A percentile compares a stretch with the other conserved stretches of the same genome.
Conservation (phyloP, 2,329 filamentous ascomycete species). For the Ophiocordyceps camponoti-saundersi region DNA sequence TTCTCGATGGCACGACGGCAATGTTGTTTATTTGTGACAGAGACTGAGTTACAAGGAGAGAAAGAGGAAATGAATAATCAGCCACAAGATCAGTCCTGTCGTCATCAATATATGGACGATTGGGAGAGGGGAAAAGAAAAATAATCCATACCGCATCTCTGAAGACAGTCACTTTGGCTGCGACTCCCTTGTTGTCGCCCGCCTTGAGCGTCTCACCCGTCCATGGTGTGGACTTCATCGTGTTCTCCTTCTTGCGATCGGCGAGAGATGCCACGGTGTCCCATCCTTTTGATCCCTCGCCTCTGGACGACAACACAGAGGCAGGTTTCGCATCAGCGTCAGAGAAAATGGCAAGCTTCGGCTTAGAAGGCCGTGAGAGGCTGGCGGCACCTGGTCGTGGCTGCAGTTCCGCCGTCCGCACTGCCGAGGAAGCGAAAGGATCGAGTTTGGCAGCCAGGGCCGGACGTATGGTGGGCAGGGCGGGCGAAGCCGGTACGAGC, state of each 20-base stretch:
- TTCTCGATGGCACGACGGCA: conserved; percentile 50
- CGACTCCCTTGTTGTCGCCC: conserved; percentile 60
- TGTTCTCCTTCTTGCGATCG: conserved; percentile 89
- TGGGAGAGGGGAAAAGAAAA: conserved; percentile 14
- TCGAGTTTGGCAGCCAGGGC: conserved; percentile 76
- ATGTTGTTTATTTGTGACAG: conserved; percentile 45
- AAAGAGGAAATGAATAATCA: conserved; percentile 23
- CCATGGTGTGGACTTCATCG: conserved; percentile 75
- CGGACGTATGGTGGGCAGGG: conserved; percentile 65
- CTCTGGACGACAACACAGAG: conserved; percentile 34
- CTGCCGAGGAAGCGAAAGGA: conserved; percentile 49
- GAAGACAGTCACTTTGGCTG: conserved; percentile 77
- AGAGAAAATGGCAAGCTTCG: conserved; percentile 84
- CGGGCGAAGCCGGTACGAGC: conserved; percentile 68
- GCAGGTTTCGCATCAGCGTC: conserved; percentile 48
- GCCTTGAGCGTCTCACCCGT: conserved; percentile 78
- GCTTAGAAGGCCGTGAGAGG: conserved; percentile 48
- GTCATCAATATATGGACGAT: conserved; percentile 60
- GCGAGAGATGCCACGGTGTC: conserved; percentile 76
- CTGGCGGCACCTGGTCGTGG: conserved; percentile 28
- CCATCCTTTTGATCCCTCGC: conserved; percentile 56
- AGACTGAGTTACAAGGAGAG: conserved; percentile 31
- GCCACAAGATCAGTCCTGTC: conserved; percentile 80
- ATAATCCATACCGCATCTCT: conserved; percentile 65
- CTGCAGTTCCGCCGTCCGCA: conserved; percentile 49